phyloP scores from a whole-genome alignment of 139 green algal genomes.

The Coccomyxa sp. region DNA sequence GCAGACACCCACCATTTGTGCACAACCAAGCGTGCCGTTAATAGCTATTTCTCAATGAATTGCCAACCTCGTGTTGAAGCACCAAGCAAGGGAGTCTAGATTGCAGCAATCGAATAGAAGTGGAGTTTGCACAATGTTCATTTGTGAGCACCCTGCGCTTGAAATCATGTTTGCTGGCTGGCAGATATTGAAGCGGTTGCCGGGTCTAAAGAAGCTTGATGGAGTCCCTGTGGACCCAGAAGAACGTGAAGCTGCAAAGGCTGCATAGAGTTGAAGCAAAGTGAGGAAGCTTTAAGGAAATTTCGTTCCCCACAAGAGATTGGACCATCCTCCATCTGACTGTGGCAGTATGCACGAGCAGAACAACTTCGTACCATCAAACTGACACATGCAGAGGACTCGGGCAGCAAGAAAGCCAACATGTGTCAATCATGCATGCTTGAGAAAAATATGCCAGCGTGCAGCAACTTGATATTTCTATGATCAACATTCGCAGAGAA shows the following conservation, averaged over 20 bases:
- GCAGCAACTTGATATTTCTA: too few relatives aligned
- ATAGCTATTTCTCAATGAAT: background rate
- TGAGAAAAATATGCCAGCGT: too few relatives aligned
- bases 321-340: too few relatives aligned
- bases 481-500: too few relatives aligned
- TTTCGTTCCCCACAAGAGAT: too few relatives aligned
- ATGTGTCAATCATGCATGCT: too few relatives aligned
- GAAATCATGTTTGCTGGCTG: background rate
- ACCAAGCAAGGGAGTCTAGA: background rate
- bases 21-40: background rate
- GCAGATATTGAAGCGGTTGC: constrained; percentile 78
- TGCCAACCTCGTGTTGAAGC: background rate
- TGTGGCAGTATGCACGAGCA: too few relatives aligned
- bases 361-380: too few relatives aligned
- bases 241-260: constrained; percentile 62
- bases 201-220: constrained; percentile 88
- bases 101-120: background rate
- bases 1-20: too few relatives aligned
- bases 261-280: background rate
- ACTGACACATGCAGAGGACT: too few relatives aligned
- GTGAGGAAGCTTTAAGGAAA: too few relatives aligned
- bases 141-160: background rate
- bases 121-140: background rate
- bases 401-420: too few relatives aligned
- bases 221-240: constrained; percentile 81